phyloP scores from a whole-genome alignment of 179 eudicot species.

The Amaranthus tricolor region DNA sequence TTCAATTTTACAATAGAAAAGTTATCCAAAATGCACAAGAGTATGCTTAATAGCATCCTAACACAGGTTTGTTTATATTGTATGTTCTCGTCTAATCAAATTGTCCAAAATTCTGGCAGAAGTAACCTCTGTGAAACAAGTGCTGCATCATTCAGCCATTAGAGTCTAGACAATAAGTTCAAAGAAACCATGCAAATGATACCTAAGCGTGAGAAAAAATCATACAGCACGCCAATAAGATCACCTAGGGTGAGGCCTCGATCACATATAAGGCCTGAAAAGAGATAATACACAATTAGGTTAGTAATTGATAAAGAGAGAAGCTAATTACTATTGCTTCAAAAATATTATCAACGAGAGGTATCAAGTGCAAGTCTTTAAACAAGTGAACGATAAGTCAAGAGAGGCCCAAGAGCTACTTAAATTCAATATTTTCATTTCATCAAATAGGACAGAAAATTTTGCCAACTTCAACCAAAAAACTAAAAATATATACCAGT shows the following conservation, averaged over 20 bases:
- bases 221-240: conserved; percentile 79
- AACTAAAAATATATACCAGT: not conserved
- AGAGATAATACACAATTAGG: not conserved
- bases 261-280: conserved; percentile 79
- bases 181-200: not conserved
- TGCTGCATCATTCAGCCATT: not conserved
- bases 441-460: not conserved
- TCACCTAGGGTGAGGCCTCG: conserved; percentile 86
- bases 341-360: not conserved
- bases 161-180: not conserved
- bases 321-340: not conserved
- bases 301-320: not conserved
- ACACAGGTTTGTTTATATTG: not conserved
- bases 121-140: not conserved
- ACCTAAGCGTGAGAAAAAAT: conserved; percentile 91
- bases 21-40: not conserved
- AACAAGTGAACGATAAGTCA: not conserved
- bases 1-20: not conserved
- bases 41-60: not conserved
- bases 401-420: too few relatives aligned
- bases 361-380: not conserved
- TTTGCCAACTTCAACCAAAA: not conserved
- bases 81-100: not conserved
- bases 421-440: not conserved
- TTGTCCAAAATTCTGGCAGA: not conserved